These are phyloP conservation scores for Fusarium zealandicum DNA, from an alignment of 2,329 filamentous ascomycete genomes.

Conservation along the genomic window DNA sequence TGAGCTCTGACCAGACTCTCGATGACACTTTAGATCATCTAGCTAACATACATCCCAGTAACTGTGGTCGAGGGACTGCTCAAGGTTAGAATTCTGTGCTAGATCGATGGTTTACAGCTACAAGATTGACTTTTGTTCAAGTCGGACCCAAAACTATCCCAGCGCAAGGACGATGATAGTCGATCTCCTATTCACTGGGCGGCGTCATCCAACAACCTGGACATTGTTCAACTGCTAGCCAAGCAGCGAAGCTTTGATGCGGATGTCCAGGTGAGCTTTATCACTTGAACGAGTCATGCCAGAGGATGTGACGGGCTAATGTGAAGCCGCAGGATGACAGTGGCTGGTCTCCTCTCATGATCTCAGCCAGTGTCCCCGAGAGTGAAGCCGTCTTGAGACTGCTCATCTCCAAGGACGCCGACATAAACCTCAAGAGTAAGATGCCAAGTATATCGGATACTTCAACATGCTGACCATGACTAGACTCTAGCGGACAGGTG, in stretches of 20 bases:
- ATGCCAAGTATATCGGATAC: background rate
- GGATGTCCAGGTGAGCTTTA: constrained; percentile 71
- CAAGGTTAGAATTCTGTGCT: constrained; percentile 33
- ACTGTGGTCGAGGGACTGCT: constrained; percentile 70
- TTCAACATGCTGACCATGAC: constrained; percentile 1
- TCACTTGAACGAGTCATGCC: too few species aligned
- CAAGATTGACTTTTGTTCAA: constrained; percentile 45
- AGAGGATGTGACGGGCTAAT: background rate
- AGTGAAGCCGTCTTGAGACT: constrained; percentile 72
- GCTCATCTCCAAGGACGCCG: constrained; percentile 72
- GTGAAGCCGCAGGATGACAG: constrained; percentile 66
- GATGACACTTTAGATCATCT: background rate
- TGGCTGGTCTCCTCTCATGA: constrained; percentile 87
- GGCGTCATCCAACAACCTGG: constrained; percentile 78
- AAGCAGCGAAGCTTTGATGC: constrained; percentile 79
- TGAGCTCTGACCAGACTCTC: constrained; percentile 51
- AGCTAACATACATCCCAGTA: constrained; percentile 56
- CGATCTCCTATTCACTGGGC: constrained; percentile 96
- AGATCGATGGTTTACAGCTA: background rate
- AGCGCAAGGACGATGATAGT: constrained; percentile 80
- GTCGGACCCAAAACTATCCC: constrained; percentile 81
- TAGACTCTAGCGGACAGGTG: constrained; percentile 73
- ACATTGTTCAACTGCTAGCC: constrained; percentile 76
- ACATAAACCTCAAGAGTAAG: constrained; percentile 76
- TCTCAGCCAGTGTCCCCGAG: constrained; percentile 77